phyloP scores from a whole-genome alignment of 305 asterid genomes.

The Fraxinus sp. region DNA sequence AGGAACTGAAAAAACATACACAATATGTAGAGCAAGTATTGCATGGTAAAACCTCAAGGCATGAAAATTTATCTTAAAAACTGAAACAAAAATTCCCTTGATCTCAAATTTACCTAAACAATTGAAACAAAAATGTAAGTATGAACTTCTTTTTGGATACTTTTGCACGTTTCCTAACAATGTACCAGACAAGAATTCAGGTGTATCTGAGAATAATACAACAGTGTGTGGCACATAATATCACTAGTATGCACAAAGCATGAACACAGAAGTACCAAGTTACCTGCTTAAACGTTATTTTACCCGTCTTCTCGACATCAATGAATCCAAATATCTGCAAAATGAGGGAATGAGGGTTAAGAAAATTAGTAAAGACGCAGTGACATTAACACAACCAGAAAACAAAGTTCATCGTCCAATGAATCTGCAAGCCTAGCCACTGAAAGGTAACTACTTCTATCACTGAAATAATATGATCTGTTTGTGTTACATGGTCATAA shows the following conservation, averaged over 20 bases:
- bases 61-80: neutral
- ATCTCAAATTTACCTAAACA: neutral
- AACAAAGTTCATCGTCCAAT: conserved; percentile 11
- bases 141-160: neutral
- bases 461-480: neutral
- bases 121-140: neutral
- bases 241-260: neutral
- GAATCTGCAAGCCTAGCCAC: neutral
- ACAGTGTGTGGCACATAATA: neutral
- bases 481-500: neutral
- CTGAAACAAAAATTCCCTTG: neutral
- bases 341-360: neutral
- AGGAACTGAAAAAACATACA: conserved; percentile 58
- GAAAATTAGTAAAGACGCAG: conserved; percentile 6
- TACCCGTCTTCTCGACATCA: conserved; percentile 71
- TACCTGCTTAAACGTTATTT: conserved; percentile 73
- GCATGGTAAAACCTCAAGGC: neutral
- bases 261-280: neutral
- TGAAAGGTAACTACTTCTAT: neutral
- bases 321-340: conserved; percentile 76
- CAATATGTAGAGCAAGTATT: neutral
- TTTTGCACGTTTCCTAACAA: neutral
- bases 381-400: neutral
- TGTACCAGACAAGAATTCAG: neutral
- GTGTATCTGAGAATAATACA: conserved; percentile 25